Conservation (phyloP, 2,329 filamentous ascomycete species). For the Calonectria crousiana region DNA sequence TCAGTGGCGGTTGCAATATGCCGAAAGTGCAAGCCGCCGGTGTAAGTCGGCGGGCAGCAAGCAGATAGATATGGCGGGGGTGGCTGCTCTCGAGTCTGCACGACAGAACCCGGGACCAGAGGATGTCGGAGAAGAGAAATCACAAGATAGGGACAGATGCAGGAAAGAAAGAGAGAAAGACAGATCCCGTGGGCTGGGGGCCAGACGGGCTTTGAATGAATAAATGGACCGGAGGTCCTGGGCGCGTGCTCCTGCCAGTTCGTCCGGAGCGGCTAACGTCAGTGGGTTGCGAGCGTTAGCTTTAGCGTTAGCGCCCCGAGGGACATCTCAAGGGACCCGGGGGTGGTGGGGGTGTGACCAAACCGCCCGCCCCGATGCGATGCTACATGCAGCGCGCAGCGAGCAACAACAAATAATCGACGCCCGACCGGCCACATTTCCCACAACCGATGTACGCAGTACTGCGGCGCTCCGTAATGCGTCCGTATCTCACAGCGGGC, state of each 20-base stretch:
- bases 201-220: conserved; percentile 12
- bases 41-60: conserved; percentile 13
- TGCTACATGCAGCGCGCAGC: not conserved
- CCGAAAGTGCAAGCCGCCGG: not conserved
- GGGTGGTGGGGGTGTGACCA: conserved; percentile 4
- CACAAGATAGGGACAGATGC: not conserved
- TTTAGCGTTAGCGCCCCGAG: not conserved
- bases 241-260: conserved; percentile 1
- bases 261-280: not conserved
- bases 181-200: conserved; percentile 27
- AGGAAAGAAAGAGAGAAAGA: not conserved
- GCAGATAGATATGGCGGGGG: not conserved
- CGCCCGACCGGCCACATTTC: not conserved
- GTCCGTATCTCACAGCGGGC: not conserved
- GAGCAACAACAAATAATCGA: not conserved
- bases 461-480: not conserved
- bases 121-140: not conserved
- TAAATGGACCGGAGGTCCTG: not conserved
- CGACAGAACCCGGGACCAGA: not conserved
- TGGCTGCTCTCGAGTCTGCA: not conserved
- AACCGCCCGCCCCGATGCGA: not conserved
- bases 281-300: not conserved
- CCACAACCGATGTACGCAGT: not conserved
- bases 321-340: not conserved
- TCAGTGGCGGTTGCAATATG: not conserved